phyloP scores from a whole-genome alignment of 768 basidiomycete species.

The Tulasnella sp. region DNA sequence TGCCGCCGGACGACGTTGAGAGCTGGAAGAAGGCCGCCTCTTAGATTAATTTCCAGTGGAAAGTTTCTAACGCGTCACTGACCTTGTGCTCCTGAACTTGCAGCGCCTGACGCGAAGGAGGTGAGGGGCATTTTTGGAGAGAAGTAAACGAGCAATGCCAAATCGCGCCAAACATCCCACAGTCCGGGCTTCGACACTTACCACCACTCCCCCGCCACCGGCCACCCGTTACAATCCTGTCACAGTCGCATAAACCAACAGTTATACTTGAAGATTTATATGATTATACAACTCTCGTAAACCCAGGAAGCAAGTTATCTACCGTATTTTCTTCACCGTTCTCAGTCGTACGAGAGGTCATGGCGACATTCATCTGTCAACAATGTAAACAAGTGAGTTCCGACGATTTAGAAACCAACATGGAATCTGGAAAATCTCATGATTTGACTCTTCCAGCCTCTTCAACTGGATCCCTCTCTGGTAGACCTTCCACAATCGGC shows the following conservation, averaged over 20 bases:
- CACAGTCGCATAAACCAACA: no score
- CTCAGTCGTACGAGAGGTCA: background rate
- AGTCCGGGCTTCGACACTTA: background rate
- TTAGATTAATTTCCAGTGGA: background rate
- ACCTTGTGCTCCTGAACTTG: background rate
- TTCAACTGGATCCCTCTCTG: constrained; percentile 90
- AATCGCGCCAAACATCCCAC: background rate
- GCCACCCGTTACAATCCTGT: background rate
- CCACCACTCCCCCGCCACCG: no score
- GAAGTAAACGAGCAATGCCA: background rate
- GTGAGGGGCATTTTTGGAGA: background rate
- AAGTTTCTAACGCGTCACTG: background rate
- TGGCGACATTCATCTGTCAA: constrained; percentile 39
- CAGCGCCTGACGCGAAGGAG: background rate
- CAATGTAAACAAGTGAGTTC: constrained; percentile 56
- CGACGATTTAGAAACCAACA: background rate
- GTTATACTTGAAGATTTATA: no score
- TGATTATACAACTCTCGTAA: no score
- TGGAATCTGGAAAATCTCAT: background rate
- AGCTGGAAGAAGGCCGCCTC: background rate
- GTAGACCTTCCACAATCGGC: constrained; percentile 73
- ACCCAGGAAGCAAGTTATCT: no score
- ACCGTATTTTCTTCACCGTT: background rate
- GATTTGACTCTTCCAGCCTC: constrained; percentile 34
- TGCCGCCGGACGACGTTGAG: background rate